Base-by-base conservation (phyloP, 2,329 filamentous ascomycete species). In the Dothideomycetes sp. region DNA sequence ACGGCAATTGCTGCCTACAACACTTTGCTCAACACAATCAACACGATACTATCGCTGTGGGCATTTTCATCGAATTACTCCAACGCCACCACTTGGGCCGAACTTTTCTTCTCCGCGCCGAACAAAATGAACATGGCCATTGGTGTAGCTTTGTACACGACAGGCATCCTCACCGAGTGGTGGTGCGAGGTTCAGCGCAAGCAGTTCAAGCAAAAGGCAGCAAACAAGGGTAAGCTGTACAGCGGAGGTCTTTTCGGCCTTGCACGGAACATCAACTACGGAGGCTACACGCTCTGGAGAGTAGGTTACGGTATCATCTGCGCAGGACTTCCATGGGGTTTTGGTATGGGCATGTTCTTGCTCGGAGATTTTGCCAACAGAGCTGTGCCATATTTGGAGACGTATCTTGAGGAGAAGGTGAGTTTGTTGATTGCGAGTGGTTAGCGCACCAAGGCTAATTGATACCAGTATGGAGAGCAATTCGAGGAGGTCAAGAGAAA, bases 211-310 rank as follows among this genome's bases (percentile, higher is more conserved):
- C 16, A 36, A 19, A 40, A 49, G 12, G 44, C 46, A 5, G 37
- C 38, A 31, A 53, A 52, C 40, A 44, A 47, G 18, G 50, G 48
- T 4, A 53, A 49, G 41, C 48, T 47, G 11, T 53, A 42, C 34
- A 44, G 46, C 24, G 45, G 41, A 5, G 51, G 51, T 1, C 43
- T 53, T 3, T 53, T 50, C 35, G 41, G 45, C 12, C 19, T 51
- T 14, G 50, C 50, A 12, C 38, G 45, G 9, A 50, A 52, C 38
- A 49, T 53, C 41, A 53, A 53, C 31, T 53, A 53, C 35, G 47
- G 47, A 4, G 50, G 51, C 5, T 53, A 52, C 34, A 48, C 50
- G 12, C 45, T 53, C 10, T 53, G 51, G 50, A 34, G 41, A 11
- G 37, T 40, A 10, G 51, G 52, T 3, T 51, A 51, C 32, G 40